Evolutionary conservation across 176 grass and related monocot species (phyloP).

Genomic region (Otatea glauca): DNA sequence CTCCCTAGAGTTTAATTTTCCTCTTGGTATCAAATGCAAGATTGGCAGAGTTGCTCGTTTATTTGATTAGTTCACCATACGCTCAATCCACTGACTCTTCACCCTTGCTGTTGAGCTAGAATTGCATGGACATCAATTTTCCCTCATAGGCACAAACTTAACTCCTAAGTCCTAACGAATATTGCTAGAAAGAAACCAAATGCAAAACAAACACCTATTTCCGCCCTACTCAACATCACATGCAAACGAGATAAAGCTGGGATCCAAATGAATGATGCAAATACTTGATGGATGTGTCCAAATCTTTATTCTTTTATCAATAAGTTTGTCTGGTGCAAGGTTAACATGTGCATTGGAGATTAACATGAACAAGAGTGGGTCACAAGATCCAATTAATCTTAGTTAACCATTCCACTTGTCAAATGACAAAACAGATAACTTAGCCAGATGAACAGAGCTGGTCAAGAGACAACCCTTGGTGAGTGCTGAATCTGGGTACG

Average conservation of each 20-base stretch:
- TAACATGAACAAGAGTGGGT: conserved; percentile 1
- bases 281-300: conserved; percentile 7
- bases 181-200: background rate
- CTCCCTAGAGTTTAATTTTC: conserved; percentile 12
- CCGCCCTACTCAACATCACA: background rate
- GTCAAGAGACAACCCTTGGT: conserved; percentile 22
- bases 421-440: background rate
- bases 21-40: conserved; percentile 34
- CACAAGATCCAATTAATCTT: conserved; percentile 16
- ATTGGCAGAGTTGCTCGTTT: background rate
- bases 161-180: background rate
- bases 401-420: conserved; percentile 35
- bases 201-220: background rate
- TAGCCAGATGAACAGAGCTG: conserved; percentile 15
- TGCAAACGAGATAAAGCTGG: background rate
- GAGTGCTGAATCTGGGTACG: conserved; percentile 41
- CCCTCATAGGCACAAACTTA: background rate
- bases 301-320: conserved; percentile 11
- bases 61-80: background rate
- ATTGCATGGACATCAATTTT: background rate
- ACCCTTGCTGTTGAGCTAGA: background rate
- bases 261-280: conserved; percentile 26
- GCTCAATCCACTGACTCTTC: background rate
- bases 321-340: conserved; percentile 20
- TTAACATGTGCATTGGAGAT: conserved; percentile 30